Evolutionary conservation across 306 rosid species (phyloP), one percentile per base, ranked within the genome.

Genomic region (Hippophae gyantsensis): DNA sequence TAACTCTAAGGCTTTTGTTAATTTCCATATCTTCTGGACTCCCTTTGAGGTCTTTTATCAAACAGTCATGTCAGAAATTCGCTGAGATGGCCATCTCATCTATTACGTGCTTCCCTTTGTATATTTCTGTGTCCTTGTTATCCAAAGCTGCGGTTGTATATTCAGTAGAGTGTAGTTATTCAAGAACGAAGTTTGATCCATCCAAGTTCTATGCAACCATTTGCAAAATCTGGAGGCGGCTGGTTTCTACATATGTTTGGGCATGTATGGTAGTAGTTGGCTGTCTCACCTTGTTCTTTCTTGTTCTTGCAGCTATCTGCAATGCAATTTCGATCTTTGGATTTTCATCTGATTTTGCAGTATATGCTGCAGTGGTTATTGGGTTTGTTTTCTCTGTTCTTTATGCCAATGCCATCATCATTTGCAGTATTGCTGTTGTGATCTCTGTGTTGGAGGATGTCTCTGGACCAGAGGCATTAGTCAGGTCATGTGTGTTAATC

Each of bases 391-490:
- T 88, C 85, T 85, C 92, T 2, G 79, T 86, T 18, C 45, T 84
- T 52, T 93, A 88, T 71, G 99, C 99, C 53, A 85, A 93, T 58
- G 93, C 86, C 27, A 78, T 93, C 14, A 79, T 93, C 54, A 76
- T 88, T 69, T 80, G 97, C 63, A 72, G 82, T 79, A 79, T 88
- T 43, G 88, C 90, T 0, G 60, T 88, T 72, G 99, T 93, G 59
- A 86, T 88, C 63, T 74, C 90, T 52, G 95, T 86, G 14, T 69
- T 88, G 77, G 97, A 88, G 80, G 94, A 93, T 74, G 86, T 85
- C 72, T 84, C 97, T 0, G 99, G 99, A 5, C 92, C 96, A 1
- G 95, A 79, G 81, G 95, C 99, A 14, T 63, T 93, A 84, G 62
- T 93, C 56, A 78, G 81, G 62, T 83, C 99, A 1, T 76, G 81